Conservation (phyloP, 73 alveolate genomes). For the Paraurostyla sp. region DNA sequence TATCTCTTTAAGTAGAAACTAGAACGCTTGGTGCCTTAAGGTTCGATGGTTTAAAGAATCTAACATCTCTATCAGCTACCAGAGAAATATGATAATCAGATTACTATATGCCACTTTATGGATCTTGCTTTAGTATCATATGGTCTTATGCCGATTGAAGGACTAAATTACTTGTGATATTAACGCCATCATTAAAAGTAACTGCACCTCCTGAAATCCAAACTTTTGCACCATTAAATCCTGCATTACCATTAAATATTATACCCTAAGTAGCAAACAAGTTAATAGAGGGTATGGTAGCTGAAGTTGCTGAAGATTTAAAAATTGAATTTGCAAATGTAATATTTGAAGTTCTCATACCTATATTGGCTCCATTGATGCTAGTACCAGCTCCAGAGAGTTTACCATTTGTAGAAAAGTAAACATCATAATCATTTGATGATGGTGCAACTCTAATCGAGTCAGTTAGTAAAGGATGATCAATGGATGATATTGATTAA, state of each 20-base stretch:
- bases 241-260: background rate
- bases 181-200: background rate
- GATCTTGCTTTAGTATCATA: too few relatives aligned
- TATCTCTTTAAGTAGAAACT: background rate
- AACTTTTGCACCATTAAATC: background rate
- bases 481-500: background rate
- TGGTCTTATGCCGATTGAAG: background rate
- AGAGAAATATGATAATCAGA: slow-evolving; percentile 24
- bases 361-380: background rate
- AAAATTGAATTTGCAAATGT: background rate
- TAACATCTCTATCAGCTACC: background rate
- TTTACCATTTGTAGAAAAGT: background rate
- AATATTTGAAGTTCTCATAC: background rate
- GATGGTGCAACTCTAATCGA: background rate
- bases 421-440: background rate
- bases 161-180: background rate
- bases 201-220: background rate
- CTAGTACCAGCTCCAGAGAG: background rate
- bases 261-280: background rate
- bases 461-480: background rate
- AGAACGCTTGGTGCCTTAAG: background rate
- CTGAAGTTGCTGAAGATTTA: background rate
- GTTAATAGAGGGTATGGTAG: too few relatives aligned
- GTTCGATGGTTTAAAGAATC: background rate
- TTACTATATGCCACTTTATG: background rate